Percentiles rank a stretch among this genome's conserved stretches.
Evolutionary conservation across 306 rosid species (phyloP).

Genomic region (Carpinus fangiana): DNA sequence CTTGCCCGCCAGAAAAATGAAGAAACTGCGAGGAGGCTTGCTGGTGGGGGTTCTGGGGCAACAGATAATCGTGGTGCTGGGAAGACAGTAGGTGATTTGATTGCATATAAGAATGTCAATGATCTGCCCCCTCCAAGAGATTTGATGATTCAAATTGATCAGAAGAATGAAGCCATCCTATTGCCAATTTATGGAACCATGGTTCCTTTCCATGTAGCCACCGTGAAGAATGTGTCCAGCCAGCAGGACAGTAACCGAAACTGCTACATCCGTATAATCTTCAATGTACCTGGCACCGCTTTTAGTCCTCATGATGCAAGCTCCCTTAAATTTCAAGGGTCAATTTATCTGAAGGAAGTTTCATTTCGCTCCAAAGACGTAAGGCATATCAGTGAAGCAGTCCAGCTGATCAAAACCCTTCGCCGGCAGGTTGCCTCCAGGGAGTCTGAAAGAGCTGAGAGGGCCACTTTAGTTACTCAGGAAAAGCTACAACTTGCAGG

Average conservation of each 20-base stretch:
- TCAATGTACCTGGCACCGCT: slow-evolving; percentile 88
- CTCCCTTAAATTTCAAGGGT: slow-evolving; percentile 67
- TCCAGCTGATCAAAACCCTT: slow-evolving; percentile 76
- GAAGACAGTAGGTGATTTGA: slow-evolving; percentile 58
- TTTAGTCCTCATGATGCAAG: slow-evolving; percentile 77
- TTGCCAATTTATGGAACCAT: slow-evolving; percentile 89
- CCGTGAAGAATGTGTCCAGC: slow-evolving; percentile 75
- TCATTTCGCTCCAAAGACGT: slow-evolving; percentile 92
- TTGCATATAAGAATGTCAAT: slow-evolving; percentile 84
- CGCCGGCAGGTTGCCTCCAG: slow-evolving; percentile 83
- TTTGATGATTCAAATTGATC: slow-evolving; percentile 92
- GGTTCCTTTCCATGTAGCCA: slow-evolving; percentile 94
- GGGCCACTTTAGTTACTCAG: slow-evolving; percentile 93
- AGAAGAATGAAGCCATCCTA: slow-evolving; percentile 81
- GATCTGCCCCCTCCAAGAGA: slow-evolving; percentile 77
- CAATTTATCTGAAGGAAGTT: slow-evolving; percentile 87
- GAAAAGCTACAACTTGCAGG: slow-evolving; percentile 92
- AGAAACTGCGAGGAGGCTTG: slow-evolving; percentile 93
- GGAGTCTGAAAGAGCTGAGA: slow-evolving; percentile 95
- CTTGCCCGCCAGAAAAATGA: slow-evolving; percentile 98
- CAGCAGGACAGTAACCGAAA: slow-evolving; percentile 64
- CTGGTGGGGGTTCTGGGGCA: slow-evolving; percentile 65
- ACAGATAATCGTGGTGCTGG: slow-evolving; percentile 59
- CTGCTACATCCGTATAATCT: slow-evolving; percentile 71
- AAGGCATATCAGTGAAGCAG: slow-evolving; percentile 84